Evolutionary conservation across 192 early-diverging fungal species (phyloP).

Genomic region (Dissophora ornata): DNA sequence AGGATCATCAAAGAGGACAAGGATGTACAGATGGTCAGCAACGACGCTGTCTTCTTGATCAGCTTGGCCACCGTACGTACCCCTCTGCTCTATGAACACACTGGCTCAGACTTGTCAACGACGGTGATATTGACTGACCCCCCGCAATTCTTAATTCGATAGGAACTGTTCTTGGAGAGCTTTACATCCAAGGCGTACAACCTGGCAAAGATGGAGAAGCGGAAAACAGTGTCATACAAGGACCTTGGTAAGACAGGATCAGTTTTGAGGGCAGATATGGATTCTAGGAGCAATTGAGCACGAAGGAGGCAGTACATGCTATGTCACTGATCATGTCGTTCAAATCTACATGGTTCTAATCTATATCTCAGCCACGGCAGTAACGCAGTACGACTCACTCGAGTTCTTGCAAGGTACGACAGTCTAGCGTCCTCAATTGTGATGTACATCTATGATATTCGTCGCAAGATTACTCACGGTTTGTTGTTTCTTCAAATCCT

Average conservation of each 20-base stretch:
- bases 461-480: too few relatives aligned
- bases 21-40: conserved; percentile 73
- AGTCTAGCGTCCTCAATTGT: neutral
- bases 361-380: conserved; percentile 27
- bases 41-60: conserved; percentile 75
- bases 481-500: too few relatives aligned
- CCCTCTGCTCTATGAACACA: neutral
- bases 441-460: too few relatives aligned
- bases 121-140: too few relatives aligned
- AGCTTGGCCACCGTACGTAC: conserved; percentile 69
- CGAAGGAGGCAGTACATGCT: too few relatives aligned
- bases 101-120: too few relatives aligned
- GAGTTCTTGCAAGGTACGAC: conserved; percentile 51
- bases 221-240: conserved; percentile 79
- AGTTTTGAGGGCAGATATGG: too few relatives aligned
- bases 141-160: neutral
- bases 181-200: conserved; percentile 72
- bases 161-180: conserved; percentile 78
- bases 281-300: too few relatives aligned
- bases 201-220: conserved; percentile 71
- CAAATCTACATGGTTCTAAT: too few relatives aligned
- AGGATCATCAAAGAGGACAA: conserved; percentile 83
- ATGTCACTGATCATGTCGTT: too few relatives aligned
- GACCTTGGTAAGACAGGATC: conserved; percentile 78
- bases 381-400: conserved; percentile 49